Conservation (phyloP, 345 rosid genomes). For the Salix koriyanagi region DNA sequence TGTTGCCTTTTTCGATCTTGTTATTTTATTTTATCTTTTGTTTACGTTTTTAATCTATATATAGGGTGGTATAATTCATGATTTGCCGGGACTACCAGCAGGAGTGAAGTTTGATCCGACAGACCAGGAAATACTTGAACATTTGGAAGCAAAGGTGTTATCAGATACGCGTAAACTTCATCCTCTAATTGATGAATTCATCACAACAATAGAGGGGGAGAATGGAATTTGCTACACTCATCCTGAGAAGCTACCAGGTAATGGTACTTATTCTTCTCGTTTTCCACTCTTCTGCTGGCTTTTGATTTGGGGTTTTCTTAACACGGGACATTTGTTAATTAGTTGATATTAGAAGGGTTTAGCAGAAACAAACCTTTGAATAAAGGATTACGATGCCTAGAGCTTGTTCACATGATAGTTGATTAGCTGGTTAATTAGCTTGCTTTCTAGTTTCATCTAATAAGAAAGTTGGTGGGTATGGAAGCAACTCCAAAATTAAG, state of each 20-base stretch:
- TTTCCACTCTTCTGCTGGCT: neutral
- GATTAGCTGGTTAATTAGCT: neutral
- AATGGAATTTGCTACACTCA: constrained; percentile 94
- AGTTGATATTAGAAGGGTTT: neutral
- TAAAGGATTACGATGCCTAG: neutral
- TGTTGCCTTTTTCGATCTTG: neutral
- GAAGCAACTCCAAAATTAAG: too few relatives aligned
- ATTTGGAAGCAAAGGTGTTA: constrained; percentile 69
- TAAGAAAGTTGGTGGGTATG: too few relatives aligned
- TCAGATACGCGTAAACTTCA: constrained; percentile 57
- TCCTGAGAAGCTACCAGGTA: constrained; percentile 92
- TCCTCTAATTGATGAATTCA: constrained; percentile 83
- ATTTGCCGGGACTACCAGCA: constrained; percentile 82
- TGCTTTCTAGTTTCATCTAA: neutral
- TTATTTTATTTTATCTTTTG: neutral
- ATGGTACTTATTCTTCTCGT: neutral
- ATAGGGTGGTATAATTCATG: constrained; percentile 53
- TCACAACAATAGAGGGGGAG: constrained; percentile 76
- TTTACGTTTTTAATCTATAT: neutral
- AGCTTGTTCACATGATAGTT: neutral
- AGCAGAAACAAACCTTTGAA: neutral
- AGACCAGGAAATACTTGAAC: constrained; percentile 85
- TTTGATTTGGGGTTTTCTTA: neutral
- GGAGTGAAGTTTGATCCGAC: constrained; percentile 95
- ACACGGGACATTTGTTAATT: neutral